Evolutionary conservation across 306 rosid genomes (phyloP), one percentile per base, ranked within the genome.

Genomic region (Herpetospermum pedunculosum): DNA sequence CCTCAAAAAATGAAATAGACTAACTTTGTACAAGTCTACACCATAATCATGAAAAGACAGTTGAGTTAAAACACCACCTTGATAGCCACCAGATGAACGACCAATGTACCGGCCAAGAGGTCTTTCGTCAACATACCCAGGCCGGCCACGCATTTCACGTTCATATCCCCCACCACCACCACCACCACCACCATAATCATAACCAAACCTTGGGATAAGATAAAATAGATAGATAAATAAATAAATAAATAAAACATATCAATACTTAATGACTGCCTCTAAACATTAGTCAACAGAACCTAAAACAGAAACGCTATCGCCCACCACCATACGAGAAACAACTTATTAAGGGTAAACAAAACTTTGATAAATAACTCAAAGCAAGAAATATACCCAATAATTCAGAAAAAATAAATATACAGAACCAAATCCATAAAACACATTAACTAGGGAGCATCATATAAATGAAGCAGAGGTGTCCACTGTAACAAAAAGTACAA

Each of bases 141-240:
- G 85, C 79, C 96, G 83, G 73, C 87, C 92, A 49, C 96, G 88
- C 83, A 85, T 79, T 73, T 92, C 97, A 38, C 98, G 85, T 3
- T 93, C 98, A 59, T 88, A 82, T 62, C 96, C 97, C n/a, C 94
- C 86, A 77, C n/a, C n/a, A n/a, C n/a, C n/a, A n/a, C 96, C 97
- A 16, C 94, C 86, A 77, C 96, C 97, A 16, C 94, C 86, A 77
- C 76, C 83, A 79, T 89, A 78, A 82, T 94, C 91, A 84, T 88
- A 87, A 30, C 96, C 97, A 81, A 83, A 86, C 77, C 99, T 91
- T 75, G 65, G 32, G 68, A 74, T 79, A 19, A 18, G 32, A 64
- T 67, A 62, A 18, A 30, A 38, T 40, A n/a, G n/a, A 60, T 55
- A 14, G 60, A 74, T 2, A 2, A 53, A 55, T 25, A 38, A 52